Evolutionary conservation across 2,329 filamentous ascomycete species (phyloP), one percentile per base, ranked within the genome.

Genomic region (Fusarium praegraminearum): DNA sequence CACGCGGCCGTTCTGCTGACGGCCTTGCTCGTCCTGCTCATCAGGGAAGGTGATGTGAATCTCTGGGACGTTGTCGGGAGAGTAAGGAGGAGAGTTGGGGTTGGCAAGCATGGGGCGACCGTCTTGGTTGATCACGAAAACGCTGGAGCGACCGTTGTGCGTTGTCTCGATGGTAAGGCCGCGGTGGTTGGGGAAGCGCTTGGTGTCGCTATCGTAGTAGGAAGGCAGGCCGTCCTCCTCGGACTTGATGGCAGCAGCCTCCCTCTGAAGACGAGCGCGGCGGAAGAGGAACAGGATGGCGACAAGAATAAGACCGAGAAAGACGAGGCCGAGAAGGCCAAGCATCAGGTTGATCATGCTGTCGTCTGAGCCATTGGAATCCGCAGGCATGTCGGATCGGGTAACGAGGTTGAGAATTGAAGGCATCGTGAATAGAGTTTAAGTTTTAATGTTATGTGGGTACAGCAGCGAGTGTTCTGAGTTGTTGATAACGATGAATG

Each of bases 31-130:
- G 77, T 98, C 94, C 73, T 97, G 91, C 84, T 98, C 96, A 75
- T 97, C 93, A 18, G 96, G 96, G 84, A 99, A 98, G 36, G 96
- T 98, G 80, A 99, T 97, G 81, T 94, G 93, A 76, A 99, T 99
- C 83, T 98, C 93, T 22, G 96, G 96, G 30, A 98, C 87, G 72
- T 92, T 91, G 80, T 89, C 93, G n/a, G 92, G 91, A 46, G 91
- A 93, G 74, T 91, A 84, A 24, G 94, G 92, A 18, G 93, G 91
- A 68, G 89, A 91, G 64, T 87, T 85, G 33, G 92, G 91, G 80
- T 92, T 92, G 70, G 90, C 86, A 72, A 95, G 89, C 81, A 97
- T 90, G 70, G 89, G 89, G 77, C 86, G 82, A 68, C 91, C 89
- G 81, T 96, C 93, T 79, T 93, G 90, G 75, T 92, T 89, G 78